Evolutionary conservation across 2,329 filamentous ascomycete genomes (phyloP).

Genomic region (Aspergillus bombycis): DNA sequence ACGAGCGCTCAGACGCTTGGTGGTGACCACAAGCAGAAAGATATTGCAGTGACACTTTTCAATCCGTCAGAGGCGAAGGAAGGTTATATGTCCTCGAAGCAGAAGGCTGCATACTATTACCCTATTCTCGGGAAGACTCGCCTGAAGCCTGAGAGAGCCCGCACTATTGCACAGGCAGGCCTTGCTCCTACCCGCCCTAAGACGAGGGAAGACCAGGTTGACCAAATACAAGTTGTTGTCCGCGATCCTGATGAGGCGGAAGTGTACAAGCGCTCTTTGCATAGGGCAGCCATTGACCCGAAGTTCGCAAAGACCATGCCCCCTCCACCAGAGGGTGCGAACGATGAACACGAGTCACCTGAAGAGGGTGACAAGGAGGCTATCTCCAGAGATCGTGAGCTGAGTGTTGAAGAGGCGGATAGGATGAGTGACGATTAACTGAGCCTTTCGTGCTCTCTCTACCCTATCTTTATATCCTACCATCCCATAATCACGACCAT

Average conservation of each 20-base stretch:
- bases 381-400: slow-evolving; percentile 18
- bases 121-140: slow-evolving; percentile 61
- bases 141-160: slow-evolving; percentile 54
- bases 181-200: slow-evolving; percentile 41
- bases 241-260: slow-evolving; percentile 56
- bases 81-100: slow-evolving; percentile 31
- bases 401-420: slow-evolving; percentile 21
- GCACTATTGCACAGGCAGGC: slow-evolving; percentile 47
- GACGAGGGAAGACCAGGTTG: slow-evolving; percentile 52
- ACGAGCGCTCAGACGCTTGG: slow-evolving; percentile 58
- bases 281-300: slow-evolving; percentile 51
- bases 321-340: slow-evolving; percentile 29
- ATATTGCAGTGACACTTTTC: slow-evolving; percentile 62
- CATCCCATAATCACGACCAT: slow-evolving; percentile 4
- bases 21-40: slow-evolving; percentile 56
- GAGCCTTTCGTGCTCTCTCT: background rate
- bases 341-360: slow-evolving; percentile 14
- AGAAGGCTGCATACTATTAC: slow-evolving; percentile 65
- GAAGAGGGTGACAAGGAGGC: slow-evolving; percentile 17
- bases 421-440: slow-evolving; percentile 26
- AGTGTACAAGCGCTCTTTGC: slow-evolving; percentile 49
- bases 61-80: slow-evolving; percentile 46
- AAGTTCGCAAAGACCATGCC: slow-evolving; percentile 43
- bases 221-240: slow-evolving; percentile 56
- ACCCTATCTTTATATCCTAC: background rate